Conservation (phyloP, 2,329 filamentous ascomycete genomes). For the Stenocarpella maydis region DNA sequence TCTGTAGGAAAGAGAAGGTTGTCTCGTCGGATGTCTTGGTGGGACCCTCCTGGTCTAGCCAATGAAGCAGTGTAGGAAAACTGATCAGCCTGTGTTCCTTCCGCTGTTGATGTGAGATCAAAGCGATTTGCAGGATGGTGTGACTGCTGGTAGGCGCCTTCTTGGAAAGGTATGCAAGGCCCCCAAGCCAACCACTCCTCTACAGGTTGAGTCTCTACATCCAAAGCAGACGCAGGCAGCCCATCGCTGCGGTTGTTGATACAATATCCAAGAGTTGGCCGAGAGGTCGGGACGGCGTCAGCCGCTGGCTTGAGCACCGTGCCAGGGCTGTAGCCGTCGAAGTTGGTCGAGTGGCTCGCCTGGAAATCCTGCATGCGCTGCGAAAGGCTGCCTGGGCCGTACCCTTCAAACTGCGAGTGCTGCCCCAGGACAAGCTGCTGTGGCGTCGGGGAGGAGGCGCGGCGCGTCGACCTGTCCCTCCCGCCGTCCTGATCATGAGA, state of each 20-base stretch:
- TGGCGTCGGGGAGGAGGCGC: background rate
- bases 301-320: background rate
- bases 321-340: conserved; percentile 10
- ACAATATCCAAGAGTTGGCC: background rate
- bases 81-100: background rate
- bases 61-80: background rate
- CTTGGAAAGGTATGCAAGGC: no score
- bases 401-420: background rate
- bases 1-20: background rate
- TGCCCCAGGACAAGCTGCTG: background rate
- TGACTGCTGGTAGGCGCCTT: background rate
- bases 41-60: background rate
- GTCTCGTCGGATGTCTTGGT: background rate
- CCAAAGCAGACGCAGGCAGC: background rate
- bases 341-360: background rate
- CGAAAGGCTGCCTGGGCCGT: background rate
- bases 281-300: background rate
- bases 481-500: background rate
- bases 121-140: background rate
- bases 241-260: background rate
- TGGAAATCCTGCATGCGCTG: conserved; percentile 20
- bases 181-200: background rate
- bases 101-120: background rate
- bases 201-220: background rate
- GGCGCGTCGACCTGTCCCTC: background rate